A percentile compares a stretch with the other conserved stretches of the same genome.
Evolutionary conservation across 176 grass and related monocot genomes (phyloP).

Genomic region (Hordeum marinum): DNA sequence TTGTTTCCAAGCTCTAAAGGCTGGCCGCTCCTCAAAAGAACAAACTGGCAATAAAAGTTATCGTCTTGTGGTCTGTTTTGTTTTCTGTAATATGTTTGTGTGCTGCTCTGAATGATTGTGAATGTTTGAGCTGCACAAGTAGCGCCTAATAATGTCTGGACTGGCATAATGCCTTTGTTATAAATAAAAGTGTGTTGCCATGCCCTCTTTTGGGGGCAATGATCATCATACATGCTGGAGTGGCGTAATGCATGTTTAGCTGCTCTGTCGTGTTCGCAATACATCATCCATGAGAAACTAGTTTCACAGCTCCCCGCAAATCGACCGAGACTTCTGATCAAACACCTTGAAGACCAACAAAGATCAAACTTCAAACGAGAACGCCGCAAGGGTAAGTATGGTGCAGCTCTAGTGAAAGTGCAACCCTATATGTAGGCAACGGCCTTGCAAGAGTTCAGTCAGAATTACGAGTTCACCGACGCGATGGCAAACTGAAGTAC

Average conservation of each 20-base stretch:
- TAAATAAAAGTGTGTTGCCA: conserved; percentile 12
- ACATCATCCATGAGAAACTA: not conserved
- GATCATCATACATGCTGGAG: not conserved
- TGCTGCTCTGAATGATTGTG: not conserved
- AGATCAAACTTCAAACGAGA: not conserved
- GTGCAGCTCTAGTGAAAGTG: too few species aligned
- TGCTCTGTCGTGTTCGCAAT: not conserved
- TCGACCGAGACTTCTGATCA: not conserved
- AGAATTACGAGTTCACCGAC: too few species aligned
- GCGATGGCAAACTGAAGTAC: not conserved
- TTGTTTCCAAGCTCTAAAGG: conserved; percentile 83
- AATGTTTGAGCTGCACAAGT: not conserved
- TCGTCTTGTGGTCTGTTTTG: not conserved
- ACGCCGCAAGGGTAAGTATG: not conserved
- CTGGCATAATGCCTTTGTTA: not conserved
- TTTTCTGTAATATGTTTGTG: not conserved
- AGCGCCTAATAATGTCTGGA: conserved; percentile 12
- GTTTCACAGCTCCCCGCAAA: not conserved
- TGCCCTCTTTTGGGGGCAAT: not conserved
- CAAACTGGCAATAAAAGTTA: too few species aligned
- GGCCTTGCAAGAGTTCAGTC: not conserved
- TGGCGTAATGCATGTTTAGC: not conserved
- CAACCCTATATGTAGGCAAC: too few species aligned
- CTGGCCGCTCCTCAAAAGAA: not conserved
- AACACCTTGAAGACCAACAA: not conserved